Evolutionary conservation across 2,329 filamentous ascomycete species (phyloP), one percentile per base, ranked within the genome.

Genomic region (Fusarium transvaalense): DNA sequence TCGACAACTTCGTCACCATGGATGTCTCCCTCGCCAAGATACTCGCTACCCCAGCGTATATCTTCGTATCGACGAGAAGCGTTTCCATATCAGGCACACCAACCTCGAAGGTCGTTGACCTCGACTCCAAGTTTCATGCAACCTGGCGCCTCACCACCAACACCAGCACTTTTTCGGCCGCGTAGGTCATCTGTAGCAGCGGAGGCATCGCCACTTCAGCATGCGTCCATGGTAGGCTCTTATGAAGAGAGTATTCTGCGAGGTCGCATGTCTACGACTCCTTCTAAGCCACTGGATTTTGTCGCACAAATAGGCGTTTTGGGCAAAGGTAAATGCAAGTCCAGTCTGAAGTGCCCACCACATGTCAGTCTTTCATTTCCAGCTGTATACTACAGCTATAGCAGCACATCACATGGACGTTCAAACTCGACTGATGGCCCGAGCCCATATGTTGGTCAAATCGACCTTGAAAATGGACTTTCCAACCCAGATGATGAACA

Each of bases 161-260:
- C 84, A 7, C 83, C 86, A 2, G 79, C 80, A 1, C 79, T 85
- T 43, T 74, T 86, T 10, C 83, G 85, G 5, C 82, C 88, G 4
- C 85, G 93, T 42, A 83, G 87, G 10, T 89, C 91, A 0, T 97
- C 94, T 0, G 83, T 92, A 45, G 86, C 88, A 17, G 89, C 91
- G 1, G 94, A 97, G 45, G 82, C 84, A 4, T 93, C 93, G 4
- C 91, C 93, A 6, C 82, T 96, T 29, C 92, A 95, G 58, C 93
- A 97, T 78, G 94, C 95, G 10, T 94, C 94, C 5, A 97, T 99
- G 92, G 95, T 98, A 3, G 96, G 96, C 3, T 97, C 95, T 3
- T 99, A 97, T 72, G 96, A 99, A 79, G 96, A 99, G 80, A 97
- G 94, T 29, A 97, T 99, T 63, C 83, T 99, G 3, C 89, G 93